Evolutionary conservation across 2,329 filamentous ascomycete genomes (phyloP), one percentile per base, ranked within the genome.

Genomic region (Verticillium longisporum): DNA sequence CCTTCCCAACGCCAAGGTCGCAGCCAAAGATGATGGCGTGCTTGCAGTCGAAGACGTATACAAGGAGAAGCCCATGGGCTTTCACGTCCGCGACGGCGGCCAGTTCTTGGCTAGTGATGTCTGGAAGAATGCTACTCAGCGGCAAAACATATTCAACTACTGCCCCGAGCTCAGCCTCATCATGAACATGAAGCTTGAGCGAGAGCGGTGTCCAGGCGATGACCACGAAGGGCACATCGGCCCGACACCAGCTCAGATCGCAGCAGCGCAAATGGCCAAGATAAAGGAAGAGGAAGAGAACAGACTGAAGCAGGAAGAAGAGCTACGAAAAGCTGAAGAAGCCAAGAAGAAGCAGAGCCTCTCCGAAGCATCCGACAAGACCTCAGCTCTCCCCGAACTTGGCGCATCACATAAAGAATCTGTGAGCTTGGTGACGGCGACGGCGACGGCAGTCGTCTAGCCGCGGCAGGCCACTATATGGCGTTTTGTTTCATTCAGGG

Each of bases 121-220:
- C 15, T 85, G 82, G 82, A 75, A 75, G 61, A 70, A 79, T 57
- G 70, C 69, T 1, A 67, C 65, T 1, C 73, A 76, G 62, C 73
- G 83, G 37, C 75, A 78, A 64, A 69, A 75, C 59, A 82, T 83
- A 31, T 80, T 83, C 64, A 73, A 79, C 18, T 85, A 85, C 70
- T 85, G 83, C 63, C 83, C 83, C 1, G 83, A 85, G 69, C 68
- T 85, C 21, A 78, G 74, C 64, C 73, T 85, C 68, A 80, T 83
- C 61, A 77, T 84, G 75, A 77, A 81, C 53, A 85, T 85, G 83
- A 83, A 83, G 69, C 70, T 83, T 11, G 78, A 82, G 70, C 69
- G 75, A 54, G 76, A 82, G 69, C 71, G 78, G 18, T 83, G 80
- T 66, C 63, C 68, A 0, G 72, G 69, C 9, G 74, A 77, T 64